These are phyloP conservation scores for Dendrocalamus sinicus DNA, from an alignment of 176 grass and related monocot species.

Conservation along the genomic window DNA sequence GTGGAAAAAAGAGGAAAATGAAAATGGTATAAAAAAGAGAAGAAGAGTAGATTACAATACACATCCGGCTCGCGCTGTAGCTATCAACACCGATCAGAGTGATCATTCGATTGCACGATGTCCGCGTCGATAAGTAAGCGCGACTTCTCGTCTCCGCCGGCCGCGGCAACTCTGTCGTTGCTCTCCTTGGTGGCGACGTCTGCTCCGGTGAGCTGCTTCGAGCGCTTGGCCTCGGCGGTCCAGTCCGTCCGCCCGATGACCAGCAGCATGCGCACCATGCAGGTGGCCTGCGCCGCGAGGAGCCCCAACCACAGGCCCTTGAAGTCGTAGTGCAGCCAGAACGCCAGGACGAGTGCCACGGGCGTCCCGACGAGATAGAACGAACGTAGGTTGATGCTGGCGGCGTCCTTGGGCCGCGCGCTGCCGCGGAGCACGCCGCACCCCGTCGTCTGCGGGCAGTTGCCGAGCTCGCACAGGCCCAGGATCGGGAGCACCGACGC, in stretches of 20 bases:
- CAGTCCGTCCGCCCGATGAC: constrained; percentile 65
- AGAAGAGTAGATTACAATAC: constrained; percentile 22
- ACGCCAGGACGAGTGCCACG: constrained; percentile 72
- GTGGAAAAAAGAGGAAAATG: constrained; percentile 3
- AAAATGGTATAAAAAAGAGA: background rate
- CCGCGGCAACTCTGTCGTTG: constrained; percentile 15
- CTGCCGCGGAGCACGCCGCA: constrained; percentile 87
- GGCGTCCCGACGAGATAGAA: constrained; percentile 85
- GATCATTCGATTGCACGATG: constrained; percentile 11
- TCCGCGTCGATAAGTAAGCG: constrained; percentile 31
- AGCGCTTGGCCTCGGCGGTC: constrained; percentile 63
- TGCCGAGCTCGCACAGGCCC: constrained; percentile 76
- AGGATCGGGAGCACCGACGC: constrained; percentile 79
- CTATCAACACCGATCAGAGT: constrained; percentile 44
- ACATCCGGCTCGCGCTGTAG: constrained; percentile 35
- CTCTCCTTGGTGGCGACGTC: background rate
- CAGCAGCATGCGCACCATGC: constrained; percentile 74
- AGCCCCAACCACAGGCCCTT: constrained; percentile 82
- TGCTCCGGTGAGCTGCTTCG: constrained; percentile 61
- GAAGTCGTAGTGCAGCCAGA: constrained; percentile 66
- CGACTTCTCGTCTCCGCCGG: constrained; percentile 40
- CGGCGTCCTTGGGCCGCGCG: constrained; percentile 75
- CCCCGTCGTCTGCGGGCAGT: constrained; percentile 89
- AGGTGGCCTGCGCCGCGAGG: constrained; percentile 71
- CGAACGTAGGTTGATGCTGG: constrained; percentile 79